Base-by-base conservation (phyloP, 768 basidiomycete species). In the Tylopilus intermedius region DNA sequence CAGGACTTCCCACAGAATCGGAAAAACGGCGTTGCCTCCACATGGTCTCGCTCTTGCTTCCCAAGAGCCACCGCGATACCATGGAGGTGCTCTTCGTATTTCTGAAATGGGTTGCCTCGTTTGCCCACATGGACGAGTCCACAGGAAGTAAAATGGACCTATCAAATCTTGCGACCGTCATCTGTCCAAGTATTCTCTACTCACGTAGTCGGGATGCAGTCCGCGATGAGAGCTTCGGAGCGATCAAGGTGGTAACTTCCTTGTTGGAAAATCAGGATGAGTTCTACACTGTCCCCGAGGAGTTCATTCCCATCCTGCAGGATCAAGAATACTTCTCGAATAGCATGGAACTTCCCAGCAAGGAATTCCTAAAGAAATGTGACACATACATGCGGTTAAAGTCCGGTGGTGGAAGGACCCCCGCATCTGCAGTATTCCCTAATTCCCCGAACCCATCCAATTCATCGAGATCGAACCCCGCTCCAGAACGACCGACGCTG, bases 121-220 rank as follows among this genome's bases (percentile, higher is more conserved):
- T 99, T 68, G 93, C 96, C 45, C 95, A 99, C 71, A 84, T 94
- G 76, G 94, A 97, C 64, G 92, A 94, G 60, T 90, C 91, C 65
- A 97, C 95, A 0, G 94, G 94, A 39, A 94, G 90, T 73, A 94
- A 95, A 74, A 99, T 99, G 96, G 96, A 99, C 70, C 76, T 98
- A 44, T 79, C 79, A 15, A 99, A 99, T 69, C 79, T 99, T 59
- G 93, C 96, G 33, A 97, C 93, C 8, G 95, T 98, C 71, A 94
- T 98, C 60, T 88, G 89, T 63, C 96, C 96, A n/a, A 97, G 92
- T 63, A 98, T 99, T 57, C 82, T 99, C 37, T 96, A 94, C 68
- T 87, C 90, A 38, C 79, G 88, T 51, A 86, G 87, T 18, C 81
- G 84, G 49, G 88, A 97, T 63, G 86, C 91, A 1, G 82, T 88